Base-by-base conservation (phyloP, 768 basidiomycete genomes). In the Suillus clintonianus region DNA sequence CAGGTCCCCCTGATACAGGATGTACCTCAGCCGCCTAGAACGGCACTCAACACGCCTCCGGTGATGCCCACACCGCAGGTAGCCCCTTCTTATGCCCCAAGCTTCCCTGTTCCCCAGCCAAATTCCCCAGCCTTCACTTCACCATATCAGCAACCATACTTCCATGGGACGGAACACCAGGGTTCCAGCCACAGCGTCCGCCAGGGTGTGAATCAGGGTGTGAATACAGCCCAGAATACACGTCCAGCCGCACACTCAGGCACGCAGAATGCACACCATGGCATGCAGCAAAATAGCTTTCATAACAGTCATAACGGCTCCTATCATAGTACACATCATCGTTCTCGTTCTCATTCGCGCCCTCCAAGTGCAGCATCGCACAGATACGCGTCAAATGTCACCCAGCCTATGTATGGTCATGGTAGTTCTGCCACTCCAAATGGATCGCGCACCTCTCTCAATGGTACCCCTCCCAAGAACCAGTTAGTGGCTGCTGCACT, bases 281-380 rank as follows among this genome's bases (percentile, higher is more conserved):
- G 47, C n/a, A 45, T 60, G 48, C 62, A 62, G 19, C 58, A 62
- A 42, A 56, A 56, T 56, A 34, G 34, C 41, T 7, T 36, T 10
- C 27, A 62, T 15, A 63, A 60, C 13, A 55, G 64, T 8, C 65
- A 70, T 4, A 65, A 34, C 58, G 62, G 65, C 0, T 30, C 75
- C 2, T 67, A 71, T 6, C 71, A 73, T 47, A n/a, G 34, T 8
- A 50, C 48, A 5, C 72, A 64, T 42, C 67, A 54, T 56, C 30
- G 51, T 32, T 32, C 51, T 53, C 75, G 69, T 27, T 69, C 76
- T 22, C 74, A 65, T 5, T 65, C 72, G 14, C 62, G 76, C 41
- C 74, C 69, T 10, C 74, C 74, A 7, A 77, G 68, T 36, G 68
- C 75, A 34, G 67, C 76, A 13, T 76, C 76, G 10, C 75, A 77